These are phyloP conservation scores for Lignosus rhinocerotis DNA, from an alignment of 1,284 basidiomycete genomes.

Conservation along the genomic window DNA sequence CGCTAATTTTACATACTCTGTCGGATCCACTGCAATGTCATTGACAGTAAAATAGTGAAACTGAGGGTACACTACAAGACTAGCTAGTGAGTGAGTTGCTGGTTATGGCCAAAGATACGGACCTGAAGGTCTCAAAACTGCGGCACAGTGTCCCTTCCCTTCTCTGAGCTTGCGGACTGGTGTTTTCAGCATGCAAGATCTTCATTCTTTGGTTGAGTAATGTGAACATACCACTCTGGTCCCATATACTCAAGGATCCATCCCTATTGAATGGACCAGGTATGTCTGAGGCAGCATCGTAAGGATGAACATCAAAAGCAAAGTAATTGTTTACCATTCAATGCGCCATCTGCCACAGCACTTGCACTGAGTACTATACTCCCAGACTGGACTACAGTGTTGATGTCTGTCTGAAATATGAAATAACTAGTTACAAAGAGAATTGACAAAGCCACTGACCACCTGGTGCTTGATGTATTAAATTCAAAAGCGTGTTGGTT, in stretches of 20 bases:
- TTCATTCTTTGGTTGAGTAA: too few relatives aligned
- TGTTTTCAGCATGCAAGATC: too few relatives aligned
- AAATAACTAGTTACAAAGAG: background rate
- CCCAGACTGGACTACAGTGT: slow-evolving; percentile 16
- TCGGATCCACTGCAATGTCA: slow-evolving; percentile 28
- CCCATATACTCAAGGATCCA: slow-evolving; percentile 15
- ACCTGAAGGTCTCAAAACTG: background rate
- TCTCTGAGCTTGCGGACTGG: too few relatives aligned
- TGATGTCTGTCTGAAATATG: slow-evolving; percentile 11
- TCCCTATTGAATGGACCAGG: slow-evolving; percentile 22
- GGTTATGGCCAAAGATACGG: background rate
- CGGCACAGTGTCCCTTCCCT: slow-evolving; percentile 8
- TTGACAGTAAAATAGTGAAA: slow-evolving; percentile 22
- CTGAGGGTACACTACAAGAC: background rate
- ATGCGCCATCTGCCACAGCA: slow-evolving; percentile 16
- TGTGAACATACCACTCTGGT: background rate
- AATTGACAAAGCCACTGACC: background rate
- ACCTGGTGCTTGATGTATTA: slow-evolving; percentile 5
- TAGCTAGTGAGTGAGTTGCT: background rate
- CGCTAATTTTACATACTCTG: background rate
- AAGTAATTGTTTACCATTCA: slow-evolving; percentile 6
- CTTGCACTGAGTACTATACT: slow-evolving; percentile 20
- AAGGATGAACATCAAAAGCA: background rate
- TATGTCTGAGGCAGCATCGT: slow-evolving; percentile 2
- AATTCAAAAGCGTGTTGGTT: background rate